Conservation (phyloP, 768 basidiomycete genomes). For the Lactarius quietus region DNA sequence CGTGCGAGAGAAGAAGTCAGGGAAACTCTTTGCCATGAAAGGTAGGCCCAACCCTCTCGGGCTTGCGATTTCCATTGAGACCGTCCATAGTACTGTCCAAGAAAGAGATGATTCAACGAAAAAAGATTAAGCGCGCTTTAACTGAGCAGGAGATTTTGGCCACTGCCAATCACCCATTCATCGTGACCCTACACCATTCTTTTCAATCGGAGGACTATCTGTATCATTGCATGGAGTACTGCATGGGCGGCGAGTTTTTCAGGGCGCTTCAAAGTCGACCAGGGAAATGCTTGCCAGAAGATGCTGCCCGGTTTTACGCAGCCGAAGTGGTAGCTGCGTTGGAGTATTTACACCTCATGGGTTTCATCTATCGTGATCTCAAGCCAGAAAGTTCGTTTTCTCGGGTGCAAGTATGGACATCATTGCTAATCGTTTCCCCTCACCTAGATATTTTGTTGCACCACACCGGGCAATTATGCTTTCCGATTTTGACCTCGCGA, state of each 20-base stretch:
- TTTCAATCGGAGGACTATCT: conserved; percentile 98
- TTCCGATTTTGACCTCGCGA: conserved; percentile 98
- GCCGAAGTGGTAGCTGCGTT: conserved; percentile 97
- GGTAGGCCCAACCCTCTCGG: conserved; percentile 50
- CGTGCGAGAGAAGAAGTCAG: conserved; percentile 95
- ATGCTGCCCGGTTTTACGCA: conserved; percentile 95
- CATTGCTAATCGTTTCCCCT: conserved; percentile 25
- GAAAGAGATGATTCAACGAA: conserved; percentile 99
- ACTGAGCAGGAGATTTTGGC: conserved; percentile 99
- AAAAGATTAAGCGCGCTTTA: conserved; percentile 98
- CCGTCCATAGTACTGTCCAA: conserved; percentile 80
- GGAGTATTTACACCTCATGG: conserved; percentile 98
- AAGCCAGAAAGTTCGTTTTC: conserved; percentile 92
- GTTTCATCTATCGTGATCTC: conserved; percentile 98
- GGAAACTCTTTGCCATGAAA: conserved; percentile 99
- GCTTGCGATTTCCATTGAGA: conserved; percentile 21
- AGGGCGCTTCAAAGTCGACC: conserved; percentile 93
- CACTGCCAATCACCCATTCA: conserved; percentile 98
- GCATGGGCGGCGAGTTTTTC: conserved; percentile 99
- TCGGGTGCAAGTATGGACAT: conserved; percentile 4
- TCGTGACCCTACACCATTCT: conserved; percentile 97
- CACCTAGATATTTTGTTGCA: conserved; percentile 89
- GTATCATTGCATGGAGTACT: conserved; percentile 99
- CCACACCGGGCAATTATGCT: conserved; percentile 99
- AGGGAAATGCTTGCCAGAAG: conserved; percentile 95